Percentiles rank a stretch among this genome's conserved stretches.
These are phyloP conservation scores for Debaryomyces subglobosus DNA, from an alignment of 1,139 yeast species.

Conservation along the genomic window DNA sequence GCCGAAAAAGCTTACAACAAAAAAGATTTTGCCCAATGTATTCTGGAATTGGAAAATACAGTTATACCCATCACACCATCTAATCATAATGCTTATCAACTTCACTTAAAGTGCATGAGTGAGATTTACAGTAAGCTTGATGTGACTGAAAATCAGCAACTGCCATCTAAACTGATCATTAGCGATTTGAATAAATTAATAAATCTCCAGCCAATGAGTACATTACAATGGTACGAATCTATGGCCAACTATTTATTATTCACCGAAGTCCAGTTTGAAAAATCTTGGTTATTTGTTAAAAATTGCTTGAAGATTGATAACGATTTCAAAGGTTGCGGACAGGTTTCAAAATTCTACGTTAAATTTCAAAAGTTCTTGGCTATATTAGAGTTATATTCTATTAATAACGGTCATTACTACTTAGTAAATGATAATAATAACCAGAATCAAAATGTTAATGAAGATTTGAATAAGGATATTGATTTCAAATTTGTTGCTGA, in stretches of 20 bases:
- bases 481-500: slow-evolving; percentile 29
- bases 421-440: slow-evolving; percentile 23
- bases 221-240: slow-evolving; percentile 32
- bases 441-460: slow-evolving; percentile 13
- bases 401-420: slow-evolving; percentile 39
- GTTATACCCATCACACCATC: slow-evolving; percentile 29
- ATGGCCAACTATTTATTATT: slow-evolving; percentile 50
- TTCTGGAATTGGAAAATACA: slow-evolving; percentile 23
- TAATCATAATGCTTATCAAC: slow-evolving; percentile 22
- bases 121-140: slow-evolving; percentile 19
- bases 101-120: slow-evolving; percentile 25
- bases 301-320: slow-evolving; percentile 72
- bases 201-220: slow-evolving; percentile 33
- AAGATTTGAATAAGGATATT: slow-evolving; percentile 23
- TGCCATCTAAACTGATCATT: slow-evolving; percentile 25
- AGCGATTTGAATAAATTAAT: slow-evolving; percentile 30
- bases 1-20: slow-evolving; percentile 19
- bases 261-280: slow-evolving; percentile 53
- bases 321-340: slow-evolving; percentile 60
- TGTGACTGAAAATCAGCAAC: slow-evolving; percentile 14
- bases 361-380: slow-evolving; percentile 35
- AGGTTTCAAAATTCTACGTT: slow-evolving; percentile 47
- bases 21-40: slow-evolving; percentile 23
- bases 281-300: slow-evolving; percentile 52
- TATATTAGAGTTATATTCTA: slow-evolving; percentile 49